Conservation (phyloP, 2,329 filamentous ascomycete genomes). For the Beauveria rudraprayagi region DNA sequence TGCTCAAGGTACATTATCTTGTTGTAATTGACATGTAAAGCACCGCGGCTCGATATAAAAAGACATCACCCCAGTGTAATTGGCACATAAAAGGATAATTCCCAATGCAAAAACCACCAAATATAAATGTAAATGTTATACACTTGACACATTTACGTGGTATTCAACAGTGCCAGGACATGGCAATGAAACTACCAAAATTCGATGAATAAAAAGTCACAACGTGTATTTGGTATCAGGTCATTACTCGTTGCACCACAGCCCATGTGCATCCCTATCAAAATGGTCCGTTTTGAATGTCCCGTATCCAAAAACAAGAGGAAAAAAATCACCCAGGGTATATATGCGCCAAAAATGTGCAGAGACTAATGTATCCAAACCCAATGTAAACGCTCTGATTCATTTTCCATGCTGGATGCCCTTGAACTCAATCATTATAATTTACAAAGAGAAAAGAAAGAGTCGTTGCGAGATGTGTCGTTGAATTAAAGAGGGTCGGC, state of each 20-base stretch:
- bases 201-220: too few relatives aligned
- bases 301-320: not conserved
- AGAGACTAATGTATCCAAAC: not conserved
- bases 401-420: not conserved
- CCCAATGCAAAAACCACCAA: not conserved
- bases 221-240: not conserved
- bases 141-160: too few relatives aligned
- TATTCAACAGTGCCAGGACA: too few relatives aligned
- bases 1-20: not conserved
- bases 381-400: not conserved
- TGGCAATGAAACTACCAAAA: too few relatives aligned
- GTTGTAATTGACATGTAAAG: too few relatives aligned
- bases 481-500: not conserved
- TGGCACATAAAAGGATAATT: too few relatives aligned
- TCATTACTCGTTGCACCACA: not conserved
- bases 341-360: slow-evolving; percentile 3
- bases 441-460: slow-evolving; percentile 3
- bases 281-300: not conserved
- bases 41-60: too few relatives aligned
- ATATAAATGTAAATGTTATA: not conserved
- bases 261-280: not conserved
- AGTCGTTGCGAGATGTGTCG: not conserved
- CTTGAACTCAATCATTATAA: not conserved
- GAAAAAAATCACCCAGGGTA: not conserved
- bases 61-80: too few relatives aligned